Conservation (phyloP, 345 rosid species). For the Balakata baccata region DNA sequence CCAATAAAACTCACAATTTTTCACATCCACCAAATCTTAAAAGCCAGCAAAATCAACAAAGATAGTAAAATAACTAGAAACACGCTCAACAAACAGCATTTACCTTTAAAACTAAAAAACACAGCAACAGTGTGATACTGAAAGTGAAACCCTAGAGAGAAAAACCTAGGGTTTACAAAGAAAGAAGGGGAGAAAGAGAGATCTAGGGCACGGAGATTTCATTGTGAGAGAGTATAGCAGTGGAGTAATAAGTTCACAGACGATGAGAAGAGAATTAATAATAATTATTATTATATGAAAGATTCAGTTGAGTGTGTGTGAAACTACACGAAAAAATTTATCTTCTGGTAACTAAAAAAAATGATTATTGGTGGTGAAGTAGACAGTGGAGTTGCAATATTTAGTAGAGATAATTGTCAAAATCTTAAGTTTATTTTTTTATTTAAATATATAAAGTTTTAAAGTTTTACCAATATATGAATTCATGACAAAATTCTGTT, state of each 20-base stretch:
- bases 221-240: slow-evolving; percentile 16
- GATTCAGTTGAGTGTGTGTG: not conserved
- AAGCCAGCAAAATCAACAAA: not conserved
- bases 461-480: too few relatives aligned
- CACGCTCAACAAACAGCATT: slow-evolving; percentile 20
- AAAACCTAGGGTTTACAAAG: slow-evolving; percentile 38
- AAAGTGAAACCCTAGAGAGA: slow-evolving; percentile 11
- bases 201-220: slow-evolving; percentile 38
- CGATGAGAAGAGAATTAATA: slow-evolving; percentile 17
- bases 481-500: too few relatives aligned
- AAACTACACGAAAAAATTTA: not conserved
- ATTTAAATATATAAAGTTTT: too few relatives aligned
- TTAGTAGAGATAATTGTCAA: too few relatives aligned
- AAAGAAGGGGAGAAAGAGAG: slow-evolving; percentile 20
- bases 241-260: slow-evolving; percentile 19
- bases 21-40: slow-evolving; percentile 8
- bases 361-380: too few relatives aligned
- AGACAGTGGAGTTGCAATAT: too few relatives aligned
- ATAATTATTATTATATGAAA: not conserved
- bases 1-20: slow-evolving; percentile 4
- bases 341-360: too few relatives aligned
- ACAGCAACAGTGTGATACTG: not conserved
- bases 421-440: too few relatives aligned
- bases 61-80: not conserved
- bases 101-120: slow-evolving; percentile 23